Percentiles rank a stretch among this genome's conserved stretches.
phyloP scores from a whole-genome alignment of 2,329 filamentous ascomycete genomes.

The Aspergillus sp. region DNA sequence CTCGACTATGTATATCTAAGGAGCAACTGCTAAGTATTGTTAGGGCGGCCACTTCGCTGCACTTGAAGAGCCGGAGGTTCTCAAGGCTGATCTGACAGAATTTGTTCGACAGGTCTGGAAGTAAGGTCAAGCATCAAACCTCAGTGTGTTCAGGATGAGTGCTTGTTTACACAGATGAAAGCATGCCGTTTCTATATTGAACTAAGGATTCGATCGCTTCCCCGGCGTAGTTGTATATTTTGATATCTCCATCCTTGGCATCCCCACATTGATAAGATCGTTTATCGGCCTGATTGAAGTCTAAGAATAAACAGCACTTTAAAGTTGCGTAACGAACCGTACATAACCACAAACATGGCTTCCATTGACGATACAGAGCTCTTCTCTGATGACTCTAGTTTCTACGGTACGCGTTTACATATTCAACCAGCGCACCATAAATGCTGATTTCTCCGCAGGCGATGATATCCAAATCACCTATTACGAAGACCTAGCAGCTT shows the following conservation, averaged over 20 bases:
- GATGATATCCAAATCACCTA: conserved; percentile 42
- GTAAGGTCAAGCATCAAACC: neutral
- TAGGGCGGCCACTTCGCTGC: conserved; percentile 49
- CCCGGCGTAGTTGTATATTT: no score
- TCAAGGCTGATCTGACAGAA: conserved; percentile 38
- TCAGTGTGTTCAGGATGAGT: no score
- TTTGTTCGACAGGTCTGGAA: conserved; percentile 26
- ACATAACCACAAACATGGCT: neutral
- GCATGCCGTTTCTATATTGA: no score
- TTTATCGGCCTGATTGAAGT: neutral
- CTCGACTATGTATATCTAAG: neutral
- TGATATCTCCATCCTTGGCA: neutral
- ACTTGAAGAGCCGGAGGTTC: conserved; percentile 33
- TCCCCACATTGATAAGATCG: neutral
- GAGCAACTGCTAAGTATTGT: neutral
- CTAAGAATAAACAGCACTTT: neutral
- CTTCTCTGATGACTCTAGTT: conserved; percentile 39
- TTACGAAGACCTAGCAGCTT: conserved; percentile 45
- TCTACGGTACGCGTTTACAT: conserved; percentile 29
- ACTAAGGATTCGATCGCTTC: neutral
- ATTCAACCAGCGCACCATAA: neutral
- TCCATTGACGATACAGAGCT: conserved; percentile 8
- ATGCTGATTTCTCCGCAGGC: conserved; percentile 38
- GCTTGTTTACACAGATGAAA: no score
- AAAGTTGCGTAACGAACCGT: neutral